Evolutionary conservation across 306 rosid species (phyloP), one percentile per base, ranked within the genome.

Genomic region (Quercus berberidifolia): DNA sequence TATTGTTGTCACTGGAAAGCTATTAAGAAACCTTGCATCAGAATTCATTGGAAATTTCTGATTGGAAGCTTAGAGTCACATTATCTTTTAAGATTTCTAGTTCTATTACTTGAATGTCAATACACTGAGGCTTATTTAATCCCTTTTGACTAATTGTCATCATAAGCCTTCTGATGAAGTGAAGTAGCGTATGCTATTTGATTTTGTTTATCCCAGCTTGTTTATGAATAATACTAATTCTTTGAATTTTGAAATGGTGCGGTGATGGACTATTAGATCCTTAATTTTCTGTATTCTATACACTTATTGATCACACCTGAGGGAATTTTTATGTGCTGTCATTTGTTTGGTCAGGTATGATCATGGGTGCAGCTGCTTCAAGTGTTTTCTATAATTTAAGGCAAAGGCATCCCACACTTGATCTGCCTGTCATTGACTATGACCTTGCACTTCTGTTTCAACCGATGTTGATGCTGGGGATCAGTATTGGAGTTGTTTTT

Each of bases 311-410:
- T 33, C 25, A 33, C 5, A 33, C 17, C 54, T 35, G 52, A 8
- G 17, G 12, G 38, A 8, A 18, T 18, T 68, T 35, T 52, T 33
- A 28, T 63, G 20, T 71, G 35, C 13, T 71, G 5, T 70, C 72
- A 9, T 70, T 79, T 79, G 15, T 43, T 72, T 23, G 21, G 73
- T 71, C 68, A 92, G 97, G 95, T 85, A 91, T 93, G 97, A 86
- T 92, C 6, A 93, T 89, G 88, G 97, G 97, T 41, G 94, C 92
- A 19, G 92, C 97, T n/a, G 91, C 88, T 5, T 88, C 97, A 83
- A 82, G 91, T 10, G 91, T 93, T 1, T 85, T 86, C 83, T 93
- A 86, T 78, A 91, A 91, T 76, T 62, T 91, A 83, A 89, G 87
- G 69, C 89, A 83, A 3, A 89, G 86, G 60, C 97, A 93, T 76